phyloP scores from a whole-genome alignment of 1,139 yeast species.

The Meyerozyma carpophila region DNA sequence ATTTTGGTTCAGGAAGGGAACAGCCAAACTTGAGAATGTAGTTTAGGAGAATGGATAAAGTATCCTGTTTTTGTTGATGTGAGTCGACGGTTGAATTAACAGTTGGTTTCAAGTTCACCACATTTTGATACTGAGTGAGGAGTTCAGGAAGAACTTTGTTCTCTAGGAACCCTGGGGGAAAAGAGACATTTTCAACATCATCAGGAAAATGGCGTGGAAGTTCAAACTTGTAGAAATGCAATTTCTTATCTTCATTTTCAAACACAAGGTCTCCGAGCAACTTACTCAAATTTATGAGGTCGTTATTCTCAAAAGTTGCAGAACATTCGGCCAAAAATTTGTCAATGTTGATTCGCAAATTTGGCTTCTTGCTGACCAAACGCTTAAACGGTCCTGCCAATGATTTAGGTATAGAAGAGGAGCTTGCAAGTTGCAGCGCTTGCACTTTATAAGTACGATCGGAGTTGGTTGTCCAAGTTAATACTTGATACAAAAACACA shows the following conservation, averaged over 20 bases:
- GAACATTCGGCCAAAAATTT: slow-evolving; percentile 45
- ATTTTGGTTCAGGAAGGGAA: slow-evolving; percentile 32
- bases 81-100: slow-evolving; percentile 25
- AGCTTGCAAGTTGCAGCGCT: background rate
- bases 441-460: background rate
- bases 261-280: slow-evolving; percentile 51
- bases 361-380: slow-evolving; percentile 18
- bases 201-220: slow-evolving; percentile 25
- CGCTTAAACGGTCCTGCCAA: slow-evolving; percentile 15
- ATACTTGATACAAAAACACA: slow-evolving; percentile 41
- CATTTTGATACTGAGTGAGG: slow-evolving; percentile 27
- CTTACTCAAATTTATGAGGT: slow-evolving; percentile 33
- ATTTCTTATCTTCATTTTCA: slow-evolving; percentile 45
- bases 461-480: slow-evolving; percentile 18
- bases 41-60: slow-evolving; percentile 38
- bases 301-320: slow-evolving; percentile 29
- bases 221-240: slow-evolving; percentile 45
- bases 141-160: slow-evolving; percentile 66
- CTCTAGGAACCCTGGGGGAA: slow-evolving; percentile 60
- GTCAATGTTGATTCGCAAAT: slow-evolving; percentile 44
- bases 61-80: slow-evolving; percentile 30
- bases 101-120: slow-evolving; percentile 19
- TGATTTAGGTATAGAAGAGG: slow-evolving; percentile 7
- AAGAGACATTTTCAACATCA: slow-evolving; percentile 12
- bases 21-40: slow-evolving; percentile 42